Evolutionary conservation across 1,139 yeast species (phyloP).

Genomic region (Hansenula anomala): DNA sequence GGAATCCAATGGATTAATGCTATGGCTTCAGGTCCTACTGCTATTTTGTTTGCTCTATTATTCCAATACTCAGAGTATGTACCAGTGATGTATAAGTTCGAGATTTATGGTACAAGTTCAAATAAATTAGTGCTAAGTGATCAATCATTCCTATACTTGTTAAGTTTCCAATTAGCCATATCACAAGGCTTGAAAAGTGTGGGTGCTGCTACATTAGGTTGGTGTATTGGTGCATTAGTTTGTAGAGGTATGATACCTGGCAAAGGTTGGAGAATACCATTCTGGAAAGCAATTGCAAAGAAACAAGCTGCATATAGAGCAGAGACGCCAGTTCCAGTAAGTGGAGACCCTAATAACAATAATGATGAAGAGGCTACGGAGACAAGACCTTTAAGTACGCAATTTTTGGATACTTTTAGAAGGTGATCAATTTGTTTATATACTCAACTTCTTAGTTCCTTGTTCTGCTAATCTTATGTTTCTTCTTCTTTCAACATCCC

Average conservation of each 20-base stretch:
- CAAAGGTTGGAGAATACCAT: constrained; percentile 47
- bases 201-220: constrained; percentile 51
- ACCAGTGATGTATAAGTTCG: constrained; percentile 60
- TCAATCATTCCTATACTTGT: constrained; percentile 50
- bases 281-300: constrained; percentile 19
- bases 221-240: constrained; percentile 54
- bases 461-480: constrained; percentile 34
- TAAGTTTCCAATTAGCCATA: constrained; percentile 46
- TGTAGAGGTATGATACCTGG: constrained; percentile 58
- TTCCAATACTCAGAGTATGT: constrained; percentile 51
- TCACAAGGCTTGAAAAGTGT: constrained; percentile 51
- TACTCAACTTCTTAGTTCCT: constrained; percentile 33
- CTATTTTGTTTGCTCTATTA: constrained; percentile 53
- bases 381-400: constrained; percentile 53
- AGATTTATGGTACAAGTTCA: constrained; percentile 23
- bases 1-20: constrained; percentile 26
- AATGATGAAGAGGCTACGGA: constrained; percentile 44
- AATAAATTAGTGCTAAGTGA: constrained; percentile 44
- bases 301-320: constrained; percentile 8
- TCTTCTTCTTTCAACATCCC: constrained; percentile 88
- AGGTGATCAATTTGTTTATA: constrained; percentile 20
- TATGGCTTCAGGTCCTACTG: constrained; percentile 57
- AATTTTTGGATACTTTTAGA: constrained; percentile 54
- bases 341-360: constrained; percentile 18
- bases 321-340: constrained; percentile 15